These are phyloP conservation scores for Dioszegia hungarica DNA, from an alignment of 768 basidiomycete genomes.

Conservation along the genomic window DNA sequence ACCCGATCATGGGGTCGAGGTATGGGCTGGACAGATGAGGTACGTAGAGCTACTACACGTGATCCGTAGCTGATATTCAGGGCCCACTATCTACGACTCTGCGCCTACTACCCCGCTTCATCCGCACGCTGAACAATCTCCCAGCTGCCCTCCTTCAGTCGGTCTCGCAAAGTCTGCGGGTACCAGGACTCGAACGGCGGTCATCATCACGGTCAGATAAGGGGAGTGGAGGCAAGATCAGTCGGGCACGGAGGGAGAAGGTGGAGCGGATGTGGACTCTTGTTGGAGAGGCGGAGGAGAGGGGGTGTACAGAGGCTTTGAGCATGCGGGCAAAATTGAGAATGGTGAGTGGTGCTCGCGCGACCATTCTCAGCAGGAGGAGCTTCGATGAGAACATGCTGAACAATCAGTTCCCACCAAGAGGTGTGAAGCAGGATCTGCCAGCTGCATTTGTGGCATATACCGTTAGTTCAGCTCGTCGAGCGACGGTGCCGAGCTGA, in stretches of 20 bases:
- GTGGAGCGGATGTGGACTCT: slow-evolving; percentile 24
- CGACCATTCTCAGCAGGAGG: too few relatives aligned
- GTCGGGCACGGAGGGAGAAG: slow-evolving; percentile 17
- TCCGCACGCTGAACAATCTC: slow-evolving; percentile 15
- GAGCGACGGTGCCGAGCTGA: background rate
- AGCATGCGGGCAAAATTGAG: slow-evolving; percentile 22
- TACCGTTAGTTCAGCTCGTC: slow-evolving; percentile 49
- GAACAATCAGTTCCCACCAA: slow-evolving; percentile 3
- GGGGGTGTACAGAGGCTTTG: slow-evolving; percentile 27
- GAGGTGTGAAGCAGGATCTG: slow-evolving; percentile 31
- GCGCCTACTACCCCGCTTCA: slow-evolving; percentile 28
- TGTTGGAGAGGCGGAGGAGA: slow-evolving; percentile 25
- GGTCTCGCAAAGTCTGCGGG: background rate
- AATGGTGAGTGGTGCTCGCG: slow-evolving; percentile 31
- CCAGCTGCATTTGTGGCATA: slow-evolving; percentile 19
- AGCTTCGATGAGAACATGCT: too few relatives aligned
- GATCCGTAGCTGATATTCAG: slow-evolving; percentile 3
- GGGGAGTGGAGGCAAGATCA: background rate
- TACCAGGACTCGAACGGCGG: background rate
- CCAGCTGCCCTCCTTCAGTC: background rate
- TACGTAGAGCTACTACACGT: background rate
- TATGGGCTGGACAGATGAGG: slow-evolving; percentile 48
- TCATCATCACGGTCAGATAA: background rate
- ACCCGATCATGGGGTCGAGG: slow-evolving; percentile 37
- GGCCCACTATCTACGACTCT: slow-evolving; percentile 37